Evolutionary conservation across 208 protist species (phyloP).

Genomic region (Herpetomonas muscarum): DNA sequence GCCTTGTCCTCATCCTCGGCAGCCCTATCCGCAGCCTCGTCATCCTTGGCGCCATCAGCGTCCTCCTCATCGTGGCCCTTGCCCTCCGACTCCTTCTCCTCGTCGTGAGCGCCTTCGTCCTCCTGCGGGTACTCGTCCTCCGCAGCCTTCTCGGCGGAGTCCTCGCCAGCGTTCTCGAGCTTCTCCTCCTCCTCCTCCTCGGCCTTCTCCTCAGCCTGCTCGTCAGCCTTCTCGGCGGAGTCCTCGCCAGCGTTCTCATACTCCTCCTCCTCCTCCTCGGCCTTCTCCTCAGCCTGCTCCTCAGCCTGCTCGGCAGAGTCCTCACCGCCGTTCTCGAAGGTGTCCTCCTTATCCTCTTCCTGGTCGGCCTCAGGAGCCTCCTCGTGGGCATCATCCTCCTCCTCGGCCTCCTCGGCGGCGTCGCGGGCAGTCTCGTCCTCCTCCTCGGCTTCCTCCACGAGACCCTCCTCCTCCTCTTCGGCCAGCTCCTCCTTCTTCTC

Average conservation of each 20-base stretch:
- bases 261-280: conserved; percentile 10
- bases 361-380: not conserved
- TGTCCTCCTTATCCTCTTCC: conserved; percentile 21
- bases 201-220: conserved; percentile 9
- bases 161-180: not conserved
- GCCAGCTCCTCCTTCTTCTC: conserved; percentile 6
- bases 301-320: conserved; percentile 10
- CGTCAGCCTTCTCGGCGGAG: not conserved
- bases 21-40: not conserved
- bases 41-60: not conserved
- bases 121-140: conserved; percentile 8
- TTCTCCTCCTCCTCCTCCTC: conserved; percentile 5
- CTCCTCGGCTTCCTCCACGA: conserved; percentile 9
- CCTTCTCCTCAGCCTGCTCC: conserved; percentile 11
- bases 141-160: not conserved
- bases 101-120: not conserved
- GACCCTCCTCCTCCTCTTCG: conserved; percentile 1
- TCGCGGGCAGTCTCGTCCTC: conserved; percentile 4
- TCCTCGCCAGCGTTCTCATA: conserved; percentile 4
- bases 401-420: not conserved
- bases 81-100: conserved; percentile 4
- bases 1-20: conserved; percentile 5
- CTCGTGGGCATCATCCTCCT: conserved; percentile 1
- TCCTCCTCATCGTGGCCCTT: conserved; percentile 10
- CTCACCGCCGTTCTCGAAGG: conserved; percentile 18